Evolutionary conservation across 2,329 filamentous ascomycete species (phyloP).

Genomic region (Penicillium sp.): DNA sequence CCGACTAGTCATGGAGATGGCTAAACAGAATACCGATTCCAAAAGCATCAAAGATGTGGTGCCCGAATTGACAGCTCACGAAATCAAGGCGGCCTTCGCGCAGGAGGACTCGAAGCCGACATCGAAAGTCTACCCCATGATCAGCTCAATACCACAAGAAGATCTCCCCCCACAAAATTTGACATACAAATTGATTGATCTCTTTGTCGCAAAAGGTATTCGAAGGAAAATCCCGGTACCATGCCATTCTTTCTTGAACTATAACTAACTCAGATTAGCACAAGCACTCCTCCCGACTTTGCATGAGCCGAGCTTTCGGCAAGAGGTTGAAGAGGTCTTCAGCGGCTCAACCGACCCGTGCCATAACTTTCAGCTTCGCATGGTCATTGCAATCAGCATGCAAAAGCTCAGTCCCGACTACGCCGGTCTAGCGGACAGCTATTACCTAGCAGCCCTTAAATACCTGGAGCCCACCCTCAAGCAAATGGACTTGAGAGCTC

Average conservation of each 20-base stretch:
- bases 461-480: constrained; percentile 81
- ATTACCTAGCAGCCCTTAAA: constrained; percentile 87
- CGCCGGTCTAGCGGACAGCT: constrained; percentile 91
- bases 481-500: constrained; percentile 85
- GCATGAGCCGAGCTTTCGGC: constrained; percentile 78
- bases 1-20: constrained; percentile 91
- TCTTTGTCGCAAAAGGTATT: constrained; percentile 83
- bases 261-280: constrained; percentile 56
- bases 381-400: constrained; percentile 93
- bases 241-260: background rate
- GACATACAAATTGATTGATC: constrained; percentile 77
- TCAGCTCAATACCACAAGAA: constrained; percentile 80
- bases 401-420: constrained; percentile 89
- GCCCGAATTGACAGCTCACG: constrained; percentile 70
- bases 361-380: constrained; percentile 83
- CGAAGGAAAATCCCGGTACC: constrained; percentile 25
- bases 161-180: constrained; percentile 74
- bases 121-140: constrained; percentile 85
- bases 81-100: constrained; percentile 69
- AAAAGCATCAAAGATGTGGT: constrained; percentile 92
- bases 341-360: constrained; percentile 75
- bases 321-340: constrained; percentile 81
- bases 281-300: constrained; percentile 86
- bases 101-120: constrained; percentile 69
- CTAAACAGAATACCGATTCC: constrained; percentile 88